Conservation (phyloP, 2,329 filamentous ascomycete genomes). For the Monilinia vaccinii-corymbosi region DNA sequence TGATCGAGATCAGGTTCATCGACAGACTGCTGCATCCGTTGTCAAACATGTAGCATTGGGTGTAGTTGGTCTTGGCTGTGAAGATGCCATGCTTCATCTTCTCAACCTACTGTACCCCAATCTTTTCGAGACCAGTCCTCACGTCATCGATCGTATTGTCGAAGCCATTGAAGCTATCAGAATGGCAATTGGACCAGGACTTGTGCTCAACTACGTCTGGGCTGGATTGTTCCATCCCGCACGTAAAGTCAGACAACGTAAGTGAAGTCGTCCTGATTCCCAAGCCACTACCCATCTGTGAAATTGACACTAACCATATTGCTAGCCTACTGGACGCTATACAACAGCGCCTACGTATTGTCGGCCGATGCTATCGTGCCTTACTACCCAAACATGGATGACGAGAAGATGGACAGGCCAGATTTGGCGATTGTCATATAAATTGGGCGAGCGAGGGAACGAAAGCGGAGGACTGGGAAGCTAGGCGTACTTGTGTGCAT, state of each 20-base stretch:
- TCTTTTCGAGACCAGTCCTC: constrained; percentile 92
- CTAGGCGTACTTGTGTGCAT: not conserved
- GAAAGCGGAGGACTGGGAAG: not conserved
- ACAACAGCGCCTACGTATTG: constrained; percentile 95
- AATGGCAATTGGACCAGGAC: constrained; percentile 82
- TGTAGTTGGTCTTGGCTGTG: constrained; percentile 93
- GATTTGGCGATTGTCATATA: constrained; percentile 79
- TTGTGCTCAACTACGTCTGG: constrained; percentile 98
- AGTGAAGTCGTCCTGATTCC: not conserved
- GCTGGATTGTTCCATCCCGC: constrained; percentile 95
- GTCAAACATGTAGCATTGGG: constrained; percentile 97
- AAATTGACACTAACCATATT: not conserved
- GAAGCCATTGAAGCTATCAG: constrained; percentile 95
- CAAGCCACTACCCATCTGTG: too few relatives aligned
- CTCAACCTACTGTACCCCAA: constrained; percentile 96
- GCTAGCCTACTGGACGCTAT: constrained; percentile 78
- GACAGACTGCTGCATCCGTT: constrained; percentile 90
- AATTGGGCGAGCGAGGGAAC: constrained; percentile 1
- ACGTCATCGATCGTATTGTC: constrained; percentile 96
- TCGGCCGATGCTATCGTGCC: constrained; percentile 91
- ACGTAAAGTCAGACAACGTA: constrained; percentile 73
- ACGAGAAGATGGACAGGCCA: constrained; percentile 67
- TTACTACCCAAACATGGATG: constrained; percentile 82
- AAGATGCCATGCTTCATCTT: constrained; percentile 96
- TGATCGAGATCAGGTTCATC: constrained; percentile 94